Conservation (phyloP, 1,139 yeast species). For the Taphrina flavorubra region DNA sequence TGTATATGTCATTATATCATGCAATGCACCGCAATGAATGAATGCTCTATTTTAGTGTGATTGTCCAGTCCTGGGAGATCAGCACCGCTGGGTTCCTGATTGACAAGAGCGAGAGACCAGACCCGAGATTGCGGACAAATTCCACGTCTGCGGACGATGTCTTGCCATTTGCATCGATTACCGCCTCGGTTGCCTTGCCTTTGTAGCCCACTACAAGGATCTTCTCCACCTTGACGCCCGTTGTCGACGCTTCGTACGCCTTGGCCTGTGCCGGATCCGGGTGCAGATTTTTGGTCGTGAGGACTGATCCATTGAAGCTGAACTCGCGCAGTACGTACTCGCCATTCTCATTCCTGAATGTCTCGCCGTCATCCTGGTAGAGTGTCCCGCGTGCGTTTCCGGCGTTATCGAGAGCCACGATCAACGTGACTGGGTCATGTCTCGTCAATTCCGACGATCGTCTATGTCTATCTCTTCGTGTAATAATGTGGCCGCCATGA, state of each 20-base stretch:
- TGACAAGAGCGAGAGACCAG: constrained; percentile 49
- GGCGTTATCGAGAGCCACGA: constrained; percentile 62
- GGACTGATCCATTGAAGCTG: constrained; percentile 43
- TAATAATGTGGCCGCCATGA: constrained; percentile 77
- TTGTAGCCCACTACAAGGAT: constrained; percentile 61
- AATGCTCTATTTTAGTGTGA: constrained; percentile 15
- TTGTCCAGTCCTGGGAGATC: constrained; percentile 60
- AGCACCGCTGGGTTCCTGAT: constrained; percentile 64
- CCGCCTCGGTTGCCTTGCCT: constrained; percentile 42
- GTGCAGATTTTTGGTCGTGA: constrained; percentile 46
- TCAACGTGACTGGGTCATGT: constrained; percentile 81
- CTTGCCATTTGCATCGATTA: constrained; percentile 53
- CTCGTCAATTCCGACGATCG: constrained; percentile 78
- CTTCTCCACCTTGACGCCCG: constrained; percentile 60
- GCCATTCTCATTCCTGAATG: constrained; percentile 64
- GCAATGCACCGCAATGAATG: background rate
- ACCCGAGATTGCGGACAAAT: constrained; percentile 41
- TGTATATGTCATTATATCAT: background rate
- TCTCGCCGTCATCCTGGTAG: constrained; percentile 84
- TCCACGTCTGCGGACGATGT: constrained; percentile 53
- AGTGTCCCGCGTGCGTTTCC: constrained; percentile 66
- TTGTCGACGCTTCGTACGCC: constrained; percentile 50
- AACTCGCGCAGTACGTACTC: constrained; percentile 56
- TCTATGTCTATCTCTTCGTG: constrained; percentile 74
- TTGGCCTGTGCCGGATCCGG: constrained; percentile 45